phyloP scores from a whole-genome alignment of 2,329 filamentous ascomycete genomes.

The Stagonosporopsis chrysanthemi region DNA sequence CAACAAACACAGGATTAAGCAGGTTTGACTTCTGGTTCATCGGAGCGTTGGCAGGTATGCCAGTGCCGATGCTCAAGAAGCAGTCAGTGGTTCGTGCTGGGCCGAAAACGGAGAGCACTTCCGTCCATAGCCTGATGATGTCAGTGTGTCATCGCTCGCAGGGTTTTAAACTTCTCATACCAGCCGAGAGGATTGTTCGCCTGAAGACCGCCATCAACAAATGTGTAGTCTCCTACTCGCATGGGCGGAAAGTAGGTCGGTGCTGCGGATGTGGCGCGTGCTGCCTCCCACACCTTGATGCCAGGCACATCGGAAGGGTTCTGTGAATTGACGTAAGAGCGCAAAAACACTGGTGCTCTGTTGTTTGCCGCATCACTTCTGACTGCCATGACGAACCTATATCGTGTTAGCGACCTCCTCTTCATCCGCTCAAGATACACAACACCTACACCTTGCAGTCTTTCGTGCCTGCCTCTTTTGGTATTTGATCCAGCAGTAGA shows the following conservation, averaged over 20 bases:
- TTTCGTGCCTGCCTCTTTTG: not conserved
- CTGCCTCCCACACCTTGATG: slow-evolving; percentile 15
- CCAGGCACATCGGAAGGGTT: not conserved
- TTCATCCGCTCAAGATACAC: not conserved
- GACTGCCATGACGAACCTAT: slow-evolving; percentile 3
- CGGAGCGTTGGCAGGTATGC: slow-evolving; percentile 5
- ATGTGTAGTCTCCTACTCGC: slow-evolving; percentile 3
- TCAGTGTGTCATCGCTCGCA: not conserved
- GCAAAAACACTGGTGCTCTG: not conserved
- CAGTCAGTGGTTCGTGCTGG: slow-evolving; percentile 12
- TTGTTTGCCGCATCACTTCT: not conserved
- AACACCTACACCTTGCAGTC: not conserved
- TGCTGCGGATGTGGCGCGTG: slow-evolving; percentile 17
- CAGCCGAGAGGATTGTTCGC: slow-evolving; percentile 4
- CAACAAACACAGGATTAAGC: not conserved
- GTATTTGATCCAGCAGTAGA: not conserved
- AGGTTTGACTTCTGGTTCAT: not conserved
- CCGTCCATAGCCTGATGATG: slow-evolving; percentile 16
- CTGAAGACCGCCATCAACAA: slow-evolving; percentile 4
- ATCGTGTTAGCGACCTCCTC: not conserved
- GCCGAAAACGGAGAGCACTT: slow-evolving; percentile 5
- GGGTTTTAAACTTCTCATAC: not conserved
- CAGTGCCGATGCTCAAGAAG: slow-evolving; percentile 18
- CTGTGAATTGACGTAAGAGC: slow-evolving; percentile 3
- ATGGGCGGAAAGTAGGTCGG: slow-evolving; percentile 12